Evolutionary conservation across 495 filamentous ascomycete genomes (phyloP).

Genomic region (Copromyces sp.): DNA sequence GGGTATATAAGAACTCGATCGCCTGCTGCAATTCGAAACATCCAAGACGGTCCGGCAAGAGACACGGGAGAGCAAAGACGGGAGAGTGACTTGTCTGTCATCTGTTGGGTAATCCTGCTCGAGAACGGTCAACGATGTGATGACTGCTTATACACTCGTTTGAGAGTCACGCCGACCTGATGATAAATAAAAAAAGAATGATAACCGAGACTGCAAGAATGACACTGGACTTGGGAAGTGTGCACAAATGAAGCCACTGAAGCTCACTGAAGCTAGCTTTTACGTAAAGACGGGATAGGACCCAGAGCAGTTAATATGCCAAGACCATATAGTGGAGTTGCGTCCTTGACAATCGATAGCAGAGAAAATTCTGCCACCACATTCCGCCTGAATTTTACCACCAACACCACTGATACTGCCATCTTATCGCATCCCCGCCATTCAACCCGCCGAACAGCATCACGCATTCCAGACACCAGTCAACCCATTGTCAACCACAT

Average conservation of each 20-base stretch:
- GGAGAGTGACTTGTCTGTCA: not conserved
- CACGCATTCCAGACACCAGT: not conserved
- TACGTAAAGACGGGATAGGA: not conserved
- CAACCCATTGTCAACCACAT: not conserved
- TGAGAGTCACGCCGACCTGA: not conserved
- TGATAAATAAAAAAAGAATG: not conserved
- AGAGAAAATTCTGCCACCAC: slow-evolving; percentile 7
- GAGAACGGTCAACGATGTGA: no score
- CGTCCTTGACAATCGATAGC: not conserved
- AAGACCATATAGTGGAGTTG: not conserved
- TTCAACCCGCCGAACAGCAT: not conserved
- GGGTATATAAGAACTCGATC: not conserved
- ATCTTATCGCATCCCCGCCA: not conserved
- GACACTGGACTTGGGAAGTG: not conserved
- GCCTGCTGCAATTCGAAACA: not conserved
- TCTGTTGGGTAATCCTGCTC: no score
- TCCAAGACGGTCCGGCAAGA: not conserved
- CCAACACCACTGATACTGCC: not conserved
- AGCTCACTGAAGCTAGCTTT: not conserved
- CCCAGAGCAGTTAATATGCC: not conserved
- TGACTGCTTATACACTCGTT: no score
- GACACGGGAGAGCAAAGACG: not conserved
- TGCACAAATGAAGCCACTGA: not conserved
- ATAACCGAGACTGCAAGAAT: not conserved
- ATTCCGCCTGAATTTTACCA: slow-evolving; percentile 9